Base-by-base conservation (phyloP, 2,329 filamentous ascomycete species). In the Microsporum ferrugineum region DNA sequence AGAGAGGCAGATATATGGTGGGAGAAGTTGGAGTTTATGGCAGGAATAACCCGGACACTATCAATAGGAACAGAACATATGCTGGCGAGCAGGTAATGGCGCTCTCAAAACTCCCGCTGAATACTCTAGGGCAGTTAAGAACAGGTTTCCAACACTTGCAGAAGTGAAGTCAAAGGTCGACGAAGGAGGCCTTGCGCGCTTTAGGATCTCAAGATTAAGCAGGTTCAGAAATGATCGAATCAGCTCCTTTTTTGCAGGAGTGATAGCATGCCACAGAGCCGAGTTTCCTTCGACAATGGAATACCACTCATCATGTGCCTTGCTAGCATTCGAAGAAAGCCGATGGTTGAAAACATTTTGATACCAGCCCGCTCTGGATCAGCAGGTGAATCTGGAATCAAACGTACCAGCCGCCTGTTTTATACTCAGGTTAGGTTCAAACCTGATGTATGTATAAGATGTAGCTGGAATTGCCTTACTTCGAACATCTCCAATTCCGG, bases 1-100 rank as follows among this genome's bases (percentile, higher is more conserved):
- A 97, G 80, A 0, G 88, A 87, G 1, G 91, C 92, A 4, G 88
- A 90, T 66, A 97, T 97, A 73, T 97, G 92, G 69, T 95, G 89
- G 0, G 89, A 89, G 77, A 96, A 96, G 72, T 96, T 97, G 64
- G 88, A 91, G 77, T 96, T 95, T 67, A 97, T 89, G 2, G 89
- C 90, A 0, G 92, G 94, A 14, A 97, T 84, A 0, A 96, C 90
- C 0, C 85, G 82, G 4, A 94, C 84, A 58, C 85, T 80, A 49
- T 78, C 75, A 8, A 84, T 81, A 0, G 90, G 88, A 0, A 97
- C 88, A n/a, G 84, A 84, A 69, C 91, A 95, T 65, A 96, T 89
- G 67, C 87, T 88, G 58, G 88, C 88, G 3, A 97, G 81, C 1
- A 97, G 82, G 71, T 96, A 96, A 97, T 94, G 47, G 90, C 89